A percentile compares a stretch with the other conserved stretches of the same genome.
Conservation (phyloP, 768 basidiomycete genomes). For the Agaricus blazei region DNA sequence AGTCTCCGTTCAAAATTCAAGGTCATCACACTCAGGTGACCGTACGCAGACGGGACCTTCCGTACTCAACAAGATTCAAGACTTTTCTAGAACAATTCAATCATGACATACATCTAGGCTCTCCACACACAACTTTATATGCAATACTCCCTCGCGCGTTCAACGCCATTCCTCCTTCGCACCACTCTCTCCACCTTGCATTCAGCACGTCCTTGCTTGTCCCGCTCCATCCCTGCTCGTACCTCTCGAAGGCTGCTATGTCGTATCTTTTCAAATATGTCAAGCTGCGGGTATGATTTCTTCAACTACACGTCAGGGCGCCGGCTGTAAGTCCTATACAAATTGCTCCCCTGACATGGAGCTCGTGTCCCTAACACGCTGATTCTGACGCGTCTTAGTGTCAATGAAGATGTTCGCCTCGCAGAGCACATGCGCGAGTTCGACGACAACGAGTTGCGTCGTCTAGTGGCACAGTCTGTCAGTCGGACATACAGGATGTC, state of each 20-base stretch:
- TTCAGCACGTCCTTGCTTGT: conserved; percentile 17
- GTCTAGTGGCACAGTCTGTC: conserved; percentile 41
- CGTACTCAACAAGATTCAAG: no score
- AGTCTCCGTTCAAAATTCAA: no score
- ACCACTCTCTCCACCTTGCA: conserved; percentile 14
- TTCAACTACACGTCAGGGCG: conserved; percentile 39
- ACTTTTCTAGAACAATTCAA: no score
- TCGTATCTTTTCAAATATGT: conserved; percentile 26
- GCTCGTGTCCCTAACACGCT: conserved; percentile 19
- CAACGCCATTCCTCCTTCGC: no score
- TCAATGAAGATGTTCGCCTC: conserved; percentile 41
- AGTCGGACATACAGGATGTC: conserved; percentile 30
- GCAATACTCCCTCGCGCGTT: no score
- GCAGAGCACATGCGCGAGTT: conserved; percentile 38
- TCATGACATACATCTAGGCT: no score
- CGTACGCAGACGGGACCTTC: no score
- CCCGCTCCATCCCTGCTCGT: conserved; percentile 19
- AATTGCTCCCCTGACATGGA: conserved; percentile 21
- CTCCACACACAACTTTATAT: no score
- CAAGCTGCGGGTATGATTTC: conserved; percentile 25
- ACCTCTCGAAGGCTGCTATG: conserved; percentile 20
- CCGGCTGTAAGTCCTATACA: conserved; percentile 35
- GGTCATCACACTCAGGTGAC: no score
- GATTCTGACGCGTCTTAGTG: conserved; percentile 22
- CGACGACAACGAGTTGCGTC: conserved; percentile 33